A percentile compares a stretch with the other conserved stretches of the same genome.
phyloP scores from a whole-genome alignment of 768 basidiomycete species.

The Lentinus tigrinus region DNA sequence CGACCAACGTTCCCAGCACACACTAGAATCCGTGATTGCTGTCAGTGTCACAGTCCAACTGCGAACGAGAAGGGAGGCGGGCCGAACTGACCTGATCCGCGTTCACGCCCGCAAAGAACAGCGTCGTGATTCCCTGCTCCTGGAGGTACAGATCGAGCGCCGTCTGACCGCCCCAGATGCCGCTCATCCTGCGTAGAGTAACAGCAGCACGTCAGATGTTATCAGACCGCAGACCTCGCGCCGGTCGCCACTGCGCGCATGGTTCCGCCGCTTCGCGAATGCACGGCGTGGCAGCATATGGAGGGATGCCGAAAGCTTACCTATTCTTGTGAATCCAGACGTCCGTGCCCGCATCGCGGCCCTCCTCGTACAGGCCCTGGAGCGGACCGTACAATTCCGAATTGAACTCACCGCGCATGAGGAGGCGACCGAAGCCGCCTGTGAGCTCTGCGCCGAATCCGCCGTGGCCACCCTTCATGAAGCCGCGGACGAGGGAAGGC shows the following conservation, averaged over 20 bases:
- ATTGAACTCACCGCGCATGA: constrained; percentile 60
- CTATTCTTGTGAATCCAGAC: constrained; percentile 75
- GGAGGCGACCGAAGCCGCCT: constrained; percentile 50
- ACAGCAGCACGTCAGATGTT: background rate
- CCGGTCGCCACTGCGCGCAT: background rate
- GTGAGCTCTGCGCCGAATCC: constrained; percentile 54
- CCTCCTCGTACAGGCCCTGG: constrained; percentile 52
- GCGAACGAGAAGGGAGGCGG: background rate
- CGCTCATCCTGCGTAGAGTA: constrained; percentile 51
- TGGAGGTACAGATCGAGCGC: constrained; percentile 60
- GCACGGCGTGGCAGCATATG: background rate
- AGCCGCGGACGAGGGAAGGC: constrained; percentile 56
- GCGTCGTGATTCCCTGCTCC: constrained; percentile 59
- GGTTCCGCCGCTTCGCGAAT: background rate
- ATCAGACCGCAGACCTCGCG: background rate
- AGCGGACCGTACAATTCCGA: constrained; percentile 64
- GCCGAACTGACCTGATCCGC: constrained; percentile 55
- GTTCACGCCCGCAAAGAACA: constrained; percentile 66
- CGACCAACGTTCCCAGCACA: constrained; percentile 61
- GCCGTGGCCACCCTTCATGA: constrained; percentile 48
- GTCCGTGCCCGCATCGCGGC: constrained; percentile 55
- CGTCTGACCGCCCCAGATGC: constrained; percentile 63
- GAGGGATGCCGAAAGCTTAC: constrained; percentile 27
- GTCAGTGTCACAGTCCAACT: background rate
- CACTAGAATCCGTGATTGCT: constrained; percentile 39